Evolutionary conservation across 2,329 filamentous ascomycete species (phyloP).

Genomic region (Davidsoniella eucalypti): DNA sequence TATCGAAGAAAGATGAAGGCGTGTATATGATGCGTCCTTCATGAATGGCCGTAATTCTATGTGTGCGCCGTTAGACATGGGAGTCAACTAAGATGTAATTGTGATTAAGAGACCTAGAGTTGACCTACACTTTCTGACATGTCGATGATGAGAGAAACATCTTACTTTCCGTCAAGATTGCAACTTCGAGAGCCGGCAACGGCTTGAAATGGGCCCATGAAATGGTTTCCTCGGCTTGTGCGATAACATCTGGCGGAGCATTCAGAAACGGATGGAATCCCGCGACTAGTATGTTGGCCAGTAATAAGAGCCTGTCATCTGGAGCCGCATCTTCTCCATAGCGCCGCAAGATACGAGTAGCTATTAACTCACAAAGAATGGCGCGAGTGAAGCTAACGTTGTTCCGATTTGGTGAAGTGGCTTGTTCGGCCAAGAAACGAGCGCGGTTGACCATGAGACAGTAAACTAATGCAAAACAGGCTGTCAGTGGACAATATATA

Average conservation of each 20-base stretch:
- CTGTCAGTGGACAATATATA: slow-evolving; percentile 17
- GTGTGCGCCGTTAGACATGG: neutral
- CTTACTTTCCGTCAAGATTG: slow-evolving; percentile 70
- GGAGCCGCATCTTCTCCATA: slow-evolving; percentile 66
- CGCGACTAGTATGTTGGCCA: slow-evolving; percentile 66
- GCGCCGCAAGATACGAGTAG: slow-evolving; percentile 58
- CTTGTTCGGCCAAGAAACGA: slow-evolving; percentile 64
- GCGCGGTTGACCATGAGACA: slow-evolving; percentile 68
- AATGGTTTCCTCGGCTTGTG: slow-evolving; percentile 35
- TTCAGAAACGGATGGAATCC: slow-evolving; percentile 79
- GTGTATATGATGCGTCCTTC: slow-evolving; percentile 68
- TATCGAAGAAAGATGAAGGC: slow-evolving; percentile 64
- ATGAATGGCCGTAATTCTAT: slow-evolving; percentile 59
- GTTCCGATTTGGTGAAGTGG: slow-evolving; percentile 58
- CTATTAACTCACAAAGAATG: slow-evolving; percentile 64
- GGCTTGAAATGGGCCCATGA: slow-evolving; percentile 38
- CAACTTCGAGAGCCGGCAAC: slow-evolving; percentile 64
- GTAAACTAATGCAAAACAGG: slow-evolving; percentile 36
- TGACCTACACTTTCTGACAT: slow-evolving; percentile 52
- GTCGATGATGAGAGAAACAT: slow-evolving; percentile 60
- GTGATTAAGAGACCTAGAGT: neutral
- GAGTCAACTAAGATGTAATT: neutral
- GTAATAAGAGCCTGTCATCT: slow-evolving; percentile 50
- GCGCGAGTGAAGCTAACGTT: slow-evolving; percentile 68
- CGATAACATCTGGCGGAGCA: slow-evolving; percentile 46